phyloP scores from a whole-genome alignment of 2,329 filamentous ascomycete species.

The Pseudogymnoascus sp. region DNA sequence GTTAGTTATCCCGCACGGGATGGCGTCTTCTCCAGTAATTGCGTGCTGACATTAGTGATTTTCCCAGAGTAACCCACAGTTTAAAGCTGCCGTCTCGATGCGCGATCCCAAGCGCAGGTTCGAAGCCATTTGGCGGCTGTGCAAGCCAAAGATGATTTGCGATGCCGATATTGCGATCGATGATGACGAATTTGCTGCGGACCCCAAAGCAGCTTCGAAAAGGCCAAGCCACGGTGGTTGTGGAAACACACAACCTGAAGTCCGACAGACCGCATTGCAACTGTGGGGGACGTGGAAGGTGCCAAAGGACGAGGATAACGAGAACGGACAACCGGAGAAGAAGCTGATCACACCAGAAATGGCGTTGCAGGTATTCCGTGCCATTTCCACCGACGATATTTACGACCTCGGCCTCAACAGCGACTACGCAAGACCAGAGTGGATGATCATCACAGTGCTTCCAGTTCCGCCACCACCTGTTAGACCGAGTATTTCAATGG shows the following conservation, averaged over 20 bases:
- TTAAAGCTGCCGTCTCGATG: conserved; percentile 69
- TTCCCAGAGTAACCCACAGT: conserved; percentile 73
- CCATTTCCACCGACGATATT: conserved; percentile 74
- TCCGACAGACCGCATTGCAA: conserved; percentile 79
- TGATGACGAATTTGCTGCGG: conserved; percentile 59
- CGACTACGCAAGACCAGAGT: conserved; percentile 92
- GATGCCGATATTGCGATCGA: conserved; percentile 66
- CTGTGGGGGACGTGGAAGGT: conserved; percentile 69
- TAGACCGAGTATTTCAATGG: conserved; percentile 92
- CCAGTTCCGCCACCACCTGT: conserved; percentile 94
- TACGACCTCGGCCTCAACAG: conserved; percentile 83
- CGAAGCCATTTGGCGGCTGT: conserved; percentile 82
- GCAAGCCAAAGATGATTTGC: conserved; percentile 80
- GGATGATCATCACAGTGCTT: conserved; percentile 94
- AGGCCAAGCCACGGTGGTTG: conserved; percentile 73
- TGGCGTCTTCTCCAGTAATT: conserved; percentile 43
- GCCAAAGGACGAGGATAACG: conserved; percentile 66
- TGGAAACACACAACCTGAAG: conserved; percentile 80
- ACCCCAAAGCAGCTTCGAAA: conserved; percentile 42
- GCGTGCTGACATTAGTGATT: conserved; percentile 49
- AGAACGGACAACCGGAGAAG: conserved; percentile 61
- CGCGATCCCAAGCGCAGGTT: conserved; percentile 94
- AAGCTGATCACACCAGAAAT: conserved; percentile 73
- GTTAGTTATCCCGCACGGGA: conserved; percentile 69
- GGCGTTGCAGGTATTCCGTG: conserved; percentile 78